phyloP scores from a whole-genome alignment of 2,329 filamentous ascomycete species.

The Beauveria sp. region DNA sequence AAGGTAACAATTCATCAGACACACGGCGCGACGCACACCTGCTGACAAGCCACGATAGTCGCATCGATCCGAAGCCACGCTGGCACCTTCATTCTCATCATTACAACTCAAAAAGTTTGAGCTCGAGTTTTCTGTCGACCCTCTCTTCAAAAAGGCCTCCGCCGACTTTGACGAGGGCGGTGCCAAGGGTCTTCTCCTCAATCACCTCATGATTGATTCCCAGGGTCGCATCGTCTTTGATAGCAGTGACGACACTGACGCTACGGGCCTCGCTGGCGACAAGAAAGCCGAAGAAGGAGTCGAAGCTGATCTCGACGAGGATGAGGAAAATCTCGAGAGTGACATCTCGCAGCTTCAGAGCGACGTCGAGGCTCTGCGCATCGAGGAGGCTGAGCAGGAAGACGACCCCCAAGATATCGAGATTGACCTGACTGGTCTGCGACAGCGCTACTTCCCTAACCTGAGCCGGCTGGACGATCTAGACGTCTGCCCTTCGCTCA shows the following conservation, averaged over 20 bases:
- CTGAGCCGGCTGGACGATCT: constrained; percentile 69
- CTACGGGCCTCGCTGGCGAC: constrained; percentile 74
- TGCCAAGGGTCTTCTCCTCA: constrained; percentile 87
- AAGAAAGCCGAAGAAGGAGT: constrained; percentile 30
- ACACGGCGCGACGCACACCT: not conserved
- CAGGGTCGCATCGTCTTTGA: constrained; percentile 95
- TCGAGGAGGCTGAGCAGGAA: constrained; percentile 34
- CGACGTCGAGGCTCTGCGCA: constrained; percentile 19
- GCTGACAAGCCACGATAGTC: constrained; percentile 30
- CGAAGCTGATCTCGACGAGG: constrained; percentile 33
- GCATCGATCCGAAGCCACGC: constrained; percentile 80
- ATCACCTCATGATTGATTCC: constrained; percentile 92
- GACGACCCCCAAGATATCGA: constrained; percentile 48
- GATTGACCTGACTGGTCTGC: constrained; percentile 71
- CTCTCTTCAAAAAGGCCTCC: constrained; percentile 97
- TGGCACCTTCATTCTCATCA: constrained; percentile 80
- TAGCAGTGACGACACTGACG: constrained; percentile 91
- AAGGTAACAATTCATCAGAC: constrained; percentile 46
- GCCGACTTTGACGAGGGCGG: constrained; percentile 98
- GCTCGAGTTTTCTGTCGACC: constrained; percentile 91
- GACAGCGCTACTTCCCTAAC: constrained; percentile 78
- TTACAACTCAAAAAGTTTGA: constrained; percentile 96
- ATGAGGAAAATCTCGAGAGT: constrained; percentile 25
- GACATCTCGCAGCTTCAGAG: constrained; percentile 14
- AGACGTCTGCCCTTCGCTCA: constrained; percentile 90